These are phyloP conservation scores for Penicillium pulvis DNA, from an alignment of 495 filamentous ascomycete species.

Conservation along the genomic window DNA sequence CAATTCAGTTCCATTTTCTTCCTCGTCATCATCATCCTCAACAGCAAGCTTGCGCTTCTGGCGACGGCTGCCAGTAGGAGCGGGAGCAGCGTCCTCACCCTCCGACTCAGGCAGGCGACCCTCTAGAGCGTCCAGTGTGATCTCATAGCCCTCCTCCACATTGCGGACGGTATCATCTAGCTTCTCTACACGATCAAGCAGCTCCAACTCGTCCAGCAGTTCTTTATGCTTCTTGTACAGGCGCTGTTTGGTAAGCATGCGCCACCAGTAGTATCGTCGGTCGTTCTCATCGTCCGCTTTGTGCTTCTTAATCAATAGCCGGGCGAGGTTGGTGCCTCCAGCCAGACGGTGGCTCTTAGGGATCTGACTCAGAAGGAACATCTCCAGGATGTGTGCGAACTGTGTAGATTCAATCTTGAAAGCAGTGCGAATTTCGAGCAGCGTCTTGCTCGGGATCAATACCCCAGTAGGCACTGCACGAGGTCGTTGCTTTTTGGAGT, in stretches of 20 bases:
- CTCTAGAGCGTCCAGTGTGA: conserved; percentile 58
- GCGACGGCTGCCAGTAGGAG: conserved; percentile 34
- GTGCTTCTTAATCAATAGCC: conserved; percentile 56
- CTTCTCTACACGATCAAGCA: conserved; percentile 74
- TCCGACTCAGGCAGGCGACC: conserved; percentile 35
- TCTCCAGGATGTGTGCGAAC: conserved; percentile 82
- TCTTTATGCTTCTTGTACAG: conserved; percentile 79
- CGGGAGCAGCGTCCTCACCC: conserved; percentile 26
- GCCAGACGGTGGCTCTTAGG: conserved; percentile 60
- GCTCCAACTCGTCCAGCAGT: conserved; percentile 74
- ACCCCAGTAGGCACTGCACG: conserved; percentile 57
- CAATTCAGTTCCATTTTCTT: conserved; percentile 25
- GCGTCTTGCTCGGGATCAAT: conserved; percentile 61
- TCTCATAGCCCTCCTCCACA: conserved; percentile 81
- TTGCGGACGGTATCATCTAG: conserved; percentile 74
- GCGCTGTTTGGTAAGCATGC: conserved; percentile 77
- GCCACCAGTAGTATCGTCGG: conserved; percentile 76
- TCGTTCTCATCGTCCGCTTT: conserved; percentile 57
- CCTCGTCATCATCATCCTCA: conserved; percentile 51
- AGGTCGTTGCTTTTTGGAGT: conserved; percentile 40
- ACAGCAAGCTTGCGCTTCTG: conserved; percentile 51
- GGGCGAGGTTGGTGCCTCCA: conserved; percentile 51
- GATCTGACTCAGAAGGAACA: conserved; percentile 80
- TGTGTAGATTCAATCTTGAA: conserved; percentile 86
- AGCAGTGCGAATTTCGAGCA: conserved; percentile 61